A percentile compares a stretch with the other conserved stretches of the same genome.
Conservation (phyloP, 352 stramenopile species). For the Phytopythium aichiense region DNA sequence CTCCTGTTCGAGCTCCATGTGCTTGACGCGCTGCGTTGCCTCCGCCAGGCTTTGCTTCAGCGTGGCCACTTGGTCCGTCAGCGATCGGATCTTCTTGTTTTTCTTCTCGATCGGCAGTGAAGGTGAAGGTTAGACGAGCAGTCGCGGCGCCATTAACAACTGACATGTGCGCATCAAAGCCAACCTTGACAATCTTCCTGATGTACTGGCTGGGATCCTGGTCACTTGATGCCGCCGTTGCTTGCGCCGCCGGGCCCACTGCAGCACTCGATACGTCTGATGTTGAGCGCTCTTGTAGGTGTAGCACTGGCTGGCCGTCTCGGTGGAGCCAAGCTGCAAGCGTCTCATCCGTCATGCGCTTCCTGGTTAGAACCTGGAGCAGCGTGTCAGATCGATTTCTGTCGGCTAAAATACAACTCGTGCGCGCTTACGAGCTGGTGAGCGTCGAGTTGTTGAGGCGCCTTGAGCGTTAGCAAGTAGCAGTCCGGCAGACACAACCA, state of each 20-base stretch:
- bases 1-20: slow-evolving; percentile 83
- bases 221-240: neutral
- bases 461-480: neutral
- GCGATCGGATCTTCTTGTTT: slow-evolving; percentile 51
- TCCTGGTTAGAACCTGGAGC: slow-evolving; percentile 6
- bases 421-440: slow-evolving; percentile 10
- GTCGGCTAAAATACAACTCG: neutral
- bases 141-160: neutral
- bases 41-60: slow-evolving; percentile 40
- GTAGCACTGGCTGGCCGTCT: neutral
- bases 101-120: slow-evolving; percentile 14
- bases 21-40: slow-evolving; percentile 55
- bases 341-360: slow-evolving; percentile 5
- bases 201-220: slow-evolving; percentile 5
- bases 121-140: neutral
- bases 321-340: neutral
- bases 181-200: slow-evolving; percentile 24
- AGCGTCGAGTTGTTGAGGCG: slow-evolving; percentile 5
- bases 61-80: slow-evolving; percentile 30
- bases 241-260: neutral
- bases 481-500: neutral
- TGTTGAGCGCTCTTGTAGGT: neutral
- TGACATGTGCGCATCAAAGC: neutral
- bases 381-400: neutral
- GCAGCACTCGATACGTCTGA: neutral